Base-by-base conservation (phyloP, 2,329 filamentous ascomycete species). In the Cercospora zeae-maydis region DNA sequence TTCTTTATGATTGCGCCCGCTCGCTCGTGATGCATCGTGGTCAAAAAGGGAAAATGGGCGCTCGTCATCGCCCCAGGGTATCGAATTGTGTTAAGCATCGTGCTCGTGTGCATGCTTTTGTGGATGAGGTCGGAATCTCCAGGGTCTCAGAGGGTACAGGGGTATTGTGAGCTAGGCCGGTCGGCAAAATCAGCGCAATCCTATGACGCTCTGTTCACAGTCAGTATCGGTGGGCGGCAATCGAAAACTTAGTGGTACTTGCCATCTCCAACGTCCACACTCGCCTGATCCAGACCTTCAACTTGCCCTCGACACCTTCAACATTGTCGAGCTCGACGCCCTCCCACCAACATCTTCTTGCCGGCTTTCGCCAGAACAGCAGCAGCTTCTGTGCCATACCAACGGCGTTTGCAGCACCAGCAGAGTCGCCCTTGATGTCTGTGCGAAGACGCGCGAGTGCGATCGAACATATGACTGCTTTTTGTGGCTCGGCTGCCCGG, bases 211-310 rank as follows among this genome's bases (percentile, higher is more conserved):
- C 71, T 73, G 66, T 52, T 52, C 19, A 9, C 31, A 49, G 58
- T 61, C 30, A 57, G 58, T 31, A 21, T 5, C 16, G 16, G 8
- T 42, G 19, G 4, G 36, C 31, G 54, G 33, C 37, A 52, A 19
- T 9, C 16, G 30, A 33, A 14, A 11, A 4, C 27, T 21, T n/a
- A 21, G 42, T 14, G 3, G 21, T 14, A 73, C 81, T 75, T 77
- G 88, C 86, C 86, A 99, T 99, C 82, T 99, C 95, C 63, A 99
- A 83, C 63, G 95, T 99, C 95, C 95, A 99, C 63, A 99, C 95
- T 72, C 95, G 86, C 74, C 95, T 85, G 75, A 99, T 98, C 95
- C 95, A 99, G 63, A 99, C 92, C 79, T 99, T 99, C 70, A 99
- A 83, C 75, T 88, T 91, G 58, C 93, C 93, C 57, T 96, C 87